phyloP scores from a whole-genome alignment of 2,329 filamentous ascomycete genomes.

The Pseudocercospora fijiensis region DNA sequence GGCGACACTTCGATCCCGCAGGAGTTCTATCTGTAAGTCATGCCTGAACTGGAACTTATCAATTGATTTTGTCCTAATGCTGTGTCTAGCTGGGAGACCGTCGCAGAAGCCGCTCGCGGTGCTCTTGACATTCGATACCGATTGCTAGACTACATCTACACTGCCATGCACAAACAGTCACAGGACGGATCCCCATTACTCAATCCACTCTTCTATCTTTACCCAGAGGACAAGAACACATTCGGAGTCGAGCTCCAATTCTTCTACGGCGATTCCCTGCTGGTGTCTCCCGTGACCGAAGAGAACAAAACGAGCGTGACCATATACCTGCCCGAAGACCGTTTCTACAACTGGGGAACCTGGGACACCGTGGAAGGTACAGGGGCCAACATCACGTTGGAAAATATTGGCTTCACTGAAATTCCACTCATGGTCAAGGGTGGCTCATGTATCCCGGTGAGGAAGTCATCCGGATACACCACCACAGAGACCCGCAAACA shows the following conservation, averaged over 20 bases:
- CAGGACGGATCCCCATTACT: constrained; percentile 63
- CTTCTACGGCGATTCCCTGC: constrained; percentile 58
- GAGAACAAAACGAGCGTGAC: constrained; percentile 54
- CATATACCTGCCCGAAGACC: constrained; percentile 57
- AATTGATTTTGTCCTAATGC: neutral
- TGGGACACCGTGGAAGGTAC: constrained; percentile 47
- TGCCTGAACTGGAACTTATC: neutral
- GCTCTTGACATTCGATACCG: constrained; percentile 70
- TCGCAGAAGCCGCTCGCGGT: constrained; percentile 63
- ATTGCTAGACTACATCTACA: constrained; percentile 76
- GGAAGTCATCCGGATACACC: constrained; percentile 57
- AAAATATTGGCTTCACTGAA: constrained; percentile 48
- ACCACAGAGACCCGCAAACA: constrained; percentile 62
- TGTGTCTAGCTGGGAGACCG: constrained; percentile 53
- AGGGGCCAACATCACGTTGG: constrained; percentile 44
- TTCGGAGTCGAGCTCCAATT: constrained; percentile 56
- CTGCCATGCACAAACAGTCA: constrained; percentile 62
- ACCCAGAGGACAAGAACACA: constrained; percentile 57
- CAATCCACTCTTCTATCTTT: constrained; percentile 69
- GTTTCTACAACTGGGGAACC: constrained; percentile 61
- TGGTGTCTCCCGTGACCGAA: constrained; percentile 57
- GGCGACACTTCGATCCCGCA: constrained; percentile 54
- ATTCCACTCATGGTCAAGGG: constrained; percentile 69
- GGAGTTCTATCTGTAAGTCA: constrained; percentile 62
- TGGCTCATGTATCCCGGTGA: constrained; percentile 62